Percentiles rank a stretch among this genome's conserved stretches.
These are phyloP conservation scores for Physcomitrellopsis africana DNA, from an alignment of 225 moss, liverwort and hornwort genomes.

Conservation along the genomic window DNA sequence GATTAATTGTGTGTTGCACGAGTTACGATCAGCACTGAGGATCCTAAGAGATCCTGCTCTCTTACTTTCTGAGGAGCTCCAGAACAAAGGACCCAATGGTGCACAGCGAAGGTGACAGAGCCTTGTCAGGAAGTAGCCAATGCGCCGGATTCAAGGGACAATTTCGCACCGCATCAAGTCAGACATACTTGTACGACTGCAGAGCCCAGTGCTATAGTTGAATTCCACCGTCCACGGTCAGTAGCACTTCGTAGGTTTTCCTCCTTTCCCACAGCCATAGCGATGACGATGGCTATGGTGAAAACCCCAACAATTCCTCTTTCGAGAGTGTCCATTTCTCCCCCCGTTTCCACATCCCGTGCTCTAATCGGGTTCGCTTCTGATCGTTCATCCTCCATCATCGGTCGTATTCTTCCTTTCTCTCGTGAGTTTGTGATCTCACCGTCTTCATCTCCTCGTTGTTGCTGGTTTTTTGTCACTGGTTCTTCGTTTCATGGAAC, in stretches of 20 bases:
- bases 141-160: no score
- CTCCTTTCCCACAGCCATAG: constrained; percentile 17
- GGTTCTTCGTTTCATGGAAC: no score
- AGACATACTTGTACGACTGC: not conserved
- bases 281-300: constrained; percentile 38
- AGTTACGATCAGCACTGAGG: no score
- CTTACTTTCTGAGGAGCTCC: no score
- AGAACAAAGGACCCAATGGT: no score
- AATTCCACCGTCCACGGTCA: no score
- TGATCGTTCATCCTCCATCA: constrained; percentile 8
- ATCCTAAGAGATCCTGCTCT: no score
- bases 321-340: not conserved
- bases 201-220: not conserved
- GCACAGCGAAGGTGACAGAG: not conserved
- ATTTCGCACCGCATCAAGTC: constrained; percentile 24
- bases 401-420: constrained; percentile 3
- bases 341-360: constrained; percentile 1
- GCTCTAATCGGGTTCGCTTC: not conserved
- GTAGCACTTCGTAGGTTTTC: no score
- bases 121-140: not conserved
- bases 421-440: constrained; percentile 38
- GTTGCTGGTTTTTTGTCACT: not conserved
- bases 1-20: no score
- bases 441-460: no score
- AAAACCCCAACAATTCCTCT: constrained; percentile 24